phyloP scores from a whole-genome alignment of 345 rosid genomes.

The Heritiera fomes region DNA sequence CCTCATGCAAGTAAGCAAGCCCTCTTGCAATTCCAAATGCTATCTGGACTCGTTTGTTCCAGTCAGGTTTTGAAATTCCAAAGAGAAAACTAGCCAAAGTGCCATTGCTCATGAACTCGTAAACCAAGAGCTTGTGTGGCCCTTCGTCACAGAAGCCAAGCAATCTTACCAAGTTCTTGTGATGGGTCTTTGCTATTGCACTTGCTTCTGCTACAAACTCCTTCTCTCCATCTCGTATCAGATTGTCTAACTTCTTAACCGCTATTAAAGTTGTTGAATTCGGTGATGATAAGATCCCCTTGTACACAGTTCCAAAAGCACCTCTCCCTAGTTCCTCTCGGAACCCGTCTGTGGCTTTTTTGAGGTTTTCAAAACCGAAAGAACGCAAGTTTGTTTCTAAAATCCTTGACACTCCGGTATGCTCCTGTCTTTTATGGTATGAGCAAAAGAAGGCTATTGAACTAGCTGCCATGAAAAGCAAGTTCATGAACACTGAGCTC shows the following conservation, averaged over 20 bases:
- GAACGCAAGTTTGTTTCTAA: conserved; percentile 24
- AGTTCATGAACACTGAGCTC: conserved; percentile 27
- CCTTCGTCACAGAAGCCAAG: conserved; percentile 47
- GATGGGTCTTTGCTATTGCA: conserved; percentile 43
- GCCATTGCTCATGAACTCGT: conserved; percentile 48
- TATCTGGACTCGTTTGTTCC: conserved; percentile 40
- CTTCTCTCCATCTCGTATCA: conserved; percentile 36
- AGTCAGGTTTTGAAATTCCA: conserved; percentile 28
- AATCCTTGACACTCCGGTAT: background rate
- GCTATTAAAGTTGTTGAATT: conserved; percentile 26
- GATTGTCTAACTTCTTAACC: conserved; percentile 40
- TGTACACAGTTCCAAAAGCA: conserved; percentile 32
- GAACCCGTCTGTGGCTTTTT: conserved; percentile 23
- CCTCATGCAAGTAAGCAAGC: conserved; percentile 45
- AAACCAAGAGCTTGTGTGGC: conserved; percentile 38
- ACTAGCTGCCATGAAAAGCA: background rate
- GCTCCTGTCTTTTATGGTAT: conserved; percentile 5
- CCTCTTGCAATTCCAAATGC: conserved; percentile 47
- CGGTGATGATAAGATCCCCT: conserved; percentile 20
- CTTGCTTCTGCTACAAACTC: conserved; percentile 47
- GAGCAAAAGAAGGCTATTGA: conserved; percentile 9
- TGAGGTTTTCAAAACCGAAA: conserved; percentile 25
- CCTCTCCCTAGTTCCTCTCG: conserved; percentile 33
- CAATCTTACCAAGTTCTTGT: conserved; percentile 42
- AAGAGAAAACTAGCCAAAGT: conserved; percentile 43